Evolutionary conservation across 2,329 filamentous ascomycete species (phyloP).

Genomic region (Aspergillus arachidicola): DNA sequence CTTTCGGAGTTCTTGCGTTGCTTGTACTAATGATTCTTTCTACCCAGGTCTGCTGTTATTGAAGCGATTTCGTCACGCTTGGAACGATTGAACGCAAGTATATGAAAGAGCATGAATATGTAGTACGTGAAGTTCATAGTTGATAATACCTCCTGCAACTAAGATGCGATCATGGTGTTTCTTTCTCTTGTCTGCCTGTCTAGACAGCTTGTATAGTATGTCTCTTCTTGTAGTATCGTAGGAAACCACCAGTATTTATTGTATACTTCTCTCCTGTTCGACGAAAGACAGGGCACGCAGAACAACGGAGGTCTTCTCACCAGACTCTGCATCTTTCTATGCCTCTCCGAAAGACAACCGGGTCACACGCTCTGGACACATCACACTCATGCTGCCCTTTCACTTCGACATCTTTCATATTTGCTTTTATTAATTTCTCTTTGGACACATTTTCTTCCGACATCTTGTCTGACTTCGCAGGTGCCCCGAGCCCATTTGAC

Average conservation of each 20-base stretch:
- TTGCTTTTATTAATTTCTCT: neutral
- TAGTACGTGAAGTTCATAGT: neutral
- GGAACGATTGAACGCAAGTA: constrained; percentile 41
- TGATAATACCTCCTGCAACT: neutral
- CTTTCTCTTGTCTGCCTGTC: neutral
- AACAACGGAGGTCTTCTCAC: too few relatives aligned
- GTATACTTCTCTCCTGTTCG: neutral
- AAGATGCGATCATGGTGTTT: neutral
- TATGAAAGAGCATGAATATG: constrained; percentile 21
- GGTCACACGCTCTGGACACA: neutral
- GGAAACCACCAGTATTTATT: too few relatives aligned
- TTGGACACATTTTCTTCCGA: neutral
- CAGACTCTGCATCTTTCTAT: too few relatives aligned
- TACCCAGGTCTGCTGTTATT: constrained; percentile 44
- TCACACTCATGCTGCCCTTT: neutral
- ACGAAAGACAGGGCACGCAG: neutral
- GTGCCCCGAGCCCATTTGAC: neutral
- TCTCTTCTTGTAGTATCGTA: neutral
- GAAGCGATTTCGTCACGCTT: constrained; percentile 46
- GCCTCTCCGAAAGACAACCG: neutral
- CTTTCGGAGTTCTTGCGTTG: neutral
- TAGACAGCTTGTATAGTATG: neutral
- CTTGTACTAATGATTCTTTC: constrained; percentile 12
- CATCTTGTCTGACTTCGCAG: neutral
- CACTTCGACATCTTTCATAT: neutral